Evolutionary conservation across 176 grass and related monocot genomes (phyloP).

Genomic region (Musa beccarii): DNA sequence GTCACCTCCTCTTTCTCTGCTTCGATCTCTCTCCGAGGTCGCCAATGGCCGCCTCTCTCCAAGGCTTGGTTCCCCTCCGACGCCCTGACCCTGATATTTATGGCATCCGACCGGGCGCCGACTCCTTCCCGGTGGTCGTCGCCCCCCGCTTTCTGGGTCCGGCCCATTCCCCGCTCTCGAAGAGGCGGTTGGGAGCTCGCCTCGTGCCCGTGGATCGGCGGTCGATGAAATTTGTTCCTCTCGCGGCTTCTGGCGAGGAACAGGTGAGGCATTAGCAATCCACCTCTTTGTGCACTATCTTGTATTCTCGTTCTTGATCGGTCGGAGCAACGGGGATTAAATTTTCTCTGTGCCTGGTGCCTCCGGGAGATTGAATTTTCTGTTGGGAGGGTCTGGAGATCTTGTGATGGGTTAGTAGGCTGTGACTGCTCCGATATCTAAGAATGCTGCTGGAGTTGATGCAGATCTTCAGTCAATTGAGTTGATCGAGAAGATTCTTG

Average conservation of each 20-base stretch:
- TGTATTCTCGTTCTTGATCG: neutral
- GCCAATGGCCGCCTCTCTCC: slow-evolving; percentile 15
- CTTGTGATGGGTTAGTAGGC: no score
- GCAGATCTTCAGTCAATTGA: no score
- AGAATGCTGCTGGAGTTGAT: no score
- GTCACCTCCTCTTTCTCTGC: neutral
- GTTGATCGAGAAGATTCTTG: no score
- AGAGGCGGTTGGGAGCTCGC: neutral
- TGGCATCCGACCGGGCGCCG: neutral
- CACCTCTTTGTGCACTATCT: neutral
- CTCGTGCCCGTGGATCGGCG: neutral
- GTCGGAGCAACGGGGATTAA: neutral
- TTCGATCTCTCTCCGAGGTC: neutral
- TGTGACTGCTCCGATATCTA: no score
- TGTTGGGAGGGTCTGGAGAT: no score
- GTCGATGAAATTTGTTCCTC: neutral
- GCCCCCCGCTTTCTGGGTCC: neutral
- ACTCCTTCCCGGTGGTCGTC: slow-evolving; percentile 6
- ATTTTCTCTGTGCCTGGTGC: neutral
- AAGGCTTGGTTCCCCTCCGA: neutral
- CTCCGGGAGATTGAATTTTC: no score
- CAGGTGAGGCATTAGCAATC: neutral
- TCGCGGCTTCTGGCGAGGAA: slow-evolving; percentile 20
- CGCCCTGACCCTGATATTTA: slow-evolving; percentile 7
- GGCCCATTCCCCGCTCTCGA: neutral